phyloP scores from a whole-genome alignment of 2,329 filamentous ascomycete genomes.

The Fusarium coffeatum region DNA sequence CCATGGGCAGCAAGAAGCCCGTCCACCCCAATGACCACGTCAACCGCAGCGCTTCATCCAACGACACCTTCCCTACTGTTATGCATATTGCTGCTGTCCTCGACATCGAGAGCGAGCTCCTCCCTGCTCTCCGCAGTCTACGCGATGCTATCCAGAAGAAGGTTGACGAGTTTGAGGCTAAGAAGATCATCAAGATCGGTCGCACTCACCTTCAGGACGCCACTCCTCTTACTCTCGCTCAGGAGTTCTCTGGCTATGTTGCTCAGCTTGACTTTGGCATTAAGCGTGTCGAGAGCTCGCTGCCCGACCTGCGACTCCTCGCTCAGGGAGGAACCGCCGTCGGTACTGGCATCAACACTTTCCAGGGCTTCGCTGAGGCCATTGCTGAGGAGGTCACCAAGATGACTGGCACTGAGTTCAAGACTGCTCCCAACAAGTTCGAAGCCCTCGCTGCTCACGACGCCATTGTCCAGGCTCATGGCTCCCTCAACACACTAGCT shows the following conservation, averaged over 20 bases:
- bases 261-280: conserved; percentile 93
- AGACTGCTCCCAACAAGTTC: conserved; percentile 99
- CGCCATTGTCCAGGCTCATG: conserved; percentile 92
- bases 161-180: conserved; percentile 84
- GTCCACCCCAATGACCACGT: conserved; percentile 99
- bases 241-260: conserved; percentile 98
- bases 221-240: conserved; percentile 92
- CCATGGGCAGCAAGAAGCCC: conserved; percentile 96
- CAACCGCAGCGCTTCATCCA: conserved; percentile 98
- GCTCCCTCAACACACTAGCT: conserved; percentile 92
- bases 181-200: conserved; percentile 98
- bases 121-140: conserved; percentile 85
- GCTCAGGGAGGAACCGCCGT: conserved; percentile 97
- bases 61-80: conserved; percentile 99
- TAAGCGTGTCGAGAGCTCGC: conserved; percentile 82
- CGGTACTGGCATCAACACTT: conserved; percentile 97
- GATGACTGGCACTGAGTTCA: conserved; percentile 93
- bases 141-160: conserved; percentile 88
- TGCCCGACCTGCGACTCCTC: conserved; percentile 86
- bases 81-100: conserved; percentile 99
- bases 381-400: conserved; percentile 91
- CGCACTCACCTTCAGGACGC: conserved; percentile 98
- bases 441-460: conserved; percentile 97
- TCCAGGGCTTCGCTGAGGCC: conserved; percentile 92
- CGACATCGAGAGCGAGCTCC: conserved; percentile 86